These are phyloP conservation scores for Aspergillus sp. DNA, from an alignment of 2,329 filamentous ascomycete species.

Conservation along the genomic window DNA sequence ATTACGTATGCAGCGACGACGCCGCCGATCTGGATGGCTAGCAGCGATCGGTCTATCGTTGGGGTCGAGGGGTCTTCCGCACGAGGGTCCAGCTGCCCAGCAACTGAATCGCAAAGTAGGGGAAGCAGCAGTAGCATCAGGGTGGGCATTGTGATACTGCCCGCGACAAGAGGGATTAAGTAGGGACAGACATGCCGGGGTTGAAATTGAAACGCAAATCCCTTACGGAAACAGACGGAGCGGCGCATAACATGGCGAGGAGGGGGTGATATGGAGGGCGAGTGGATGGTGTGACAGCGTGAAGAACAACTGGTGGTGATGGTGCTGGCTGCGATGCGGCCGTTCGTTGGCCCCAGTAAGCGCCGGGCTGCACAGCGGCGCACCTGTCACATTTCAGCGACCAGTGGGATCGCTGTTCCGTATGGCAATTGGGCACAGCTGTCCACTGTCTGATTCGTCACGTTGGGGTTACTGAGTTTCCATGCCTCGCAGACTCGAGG, in stretches of 20 bases:
- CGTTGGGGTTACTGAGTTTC: too few species aligned
- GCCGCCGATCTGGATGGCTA: conserved; percentile 74
- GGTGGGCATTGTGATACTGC: conserved; percentile 8
- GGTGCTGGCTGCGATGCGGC: conserved; percentile 3
- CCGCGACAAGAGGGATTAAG: conserved; percentile 11
- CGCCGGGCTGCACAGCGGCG: conserved; percentile 18
- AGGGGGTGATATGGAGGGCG: conserved; percentile 11
- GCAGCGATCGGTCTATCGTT: conserved; percentile 51
- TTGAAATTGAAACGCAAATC: conserved; percentile 19
- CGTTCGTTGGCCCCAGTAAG: conserved; percentile 18
- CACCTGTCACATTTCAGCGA: conserved; percentile 8
- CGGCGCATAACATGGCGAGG: conserved; percentile 13
- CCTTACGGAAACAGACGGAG: conserved; percentile 12
- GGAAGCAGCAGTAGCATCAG: conserved; percentile 5
- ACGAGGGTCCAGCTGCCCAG: conserved; percentile 9
- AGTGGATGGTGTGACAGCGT: conserved; percentile 20
- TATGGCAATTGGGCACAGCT: too few species aligned
- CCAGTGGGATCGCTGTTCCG: too few species aligned
- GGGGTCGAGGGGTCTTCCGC: conserved; percentile 7
- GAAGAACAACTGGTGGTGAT: conserved; percentile 11
- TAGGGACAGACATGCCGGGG: conserved; percentile 11
- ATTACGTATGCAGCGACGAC: conserved; percentile 77
- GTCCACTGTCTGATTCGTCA: too few species aligned
- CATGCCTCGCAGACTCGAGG: too few species aligned
- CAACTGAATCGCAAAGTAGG: conserved; percentile 7